Evolutionary conservation across 192 early-diverging fungal genomes (phyloP), one percentile per base, ranked within the genome.

Genomic region (Polychytrium aggregatum): DNA sequence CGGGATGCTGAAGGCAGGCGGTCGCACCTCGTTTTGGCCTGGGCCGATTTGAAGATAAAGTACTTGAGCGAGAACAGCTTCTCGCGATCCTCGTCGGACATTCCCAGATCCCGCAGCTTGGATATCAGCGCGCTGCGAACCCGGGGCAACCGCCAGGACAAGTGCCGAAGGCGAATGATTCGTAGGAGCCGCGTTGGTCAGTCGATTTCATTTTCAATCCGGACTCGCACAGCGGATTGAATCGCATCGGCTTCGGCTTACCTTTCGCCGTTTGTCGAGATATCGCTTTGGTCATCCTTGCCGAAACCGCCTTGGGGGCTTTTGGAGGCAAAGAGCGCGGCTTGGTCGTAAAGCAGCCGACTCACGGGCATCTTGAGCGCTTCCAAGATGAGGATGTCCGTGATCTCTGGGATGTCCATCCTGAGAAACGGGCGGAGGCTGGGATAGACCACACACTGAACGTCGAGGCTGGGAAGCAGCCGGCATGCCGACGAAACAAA

Each of bases 21-120:
- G n/a, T n/a, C n/a, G n/a, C n/a, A n/a, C n/a, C n/a, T n/a, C n/a
- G n/a, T n/a, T n/a, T n/a, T n/a, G n/a, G n/a, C n/a, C n/a, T n/a
- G n/a, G n/a, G n/a, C n/a, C n/a, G 82, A 53, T 56, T 88, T 88
- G 50, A 71, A 84, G 10, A 88, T 84, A 50, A 81, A 86, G 44
- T 84, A 78, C 50, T 84, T 70, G 72, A 88, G 73, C 10, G 76
- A 66, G 24, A 64, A 60, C 2, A 88, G 66, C 46, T 83, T 86
- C 44, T 79, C 76, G 53, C 81, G 83, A 48, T 88, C 86, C 20
- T 86, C 84, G 17, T 60, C 53, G 1, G 83, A 71, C 81, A 88
- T 84, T 2, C 84, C 86, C 26, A 85, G 62, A 17, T 62, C 65
- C 20, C 78, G 63, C 10, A 88, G 59, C 18, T 69, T 42, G 41